A percentile compares a stretch with the other conserved stretches of the same genome.
Evolutionary conservation across 768 basidiomycete genomes (phyloP).

Genomic region (Phylloporus arenicola): DNA sequence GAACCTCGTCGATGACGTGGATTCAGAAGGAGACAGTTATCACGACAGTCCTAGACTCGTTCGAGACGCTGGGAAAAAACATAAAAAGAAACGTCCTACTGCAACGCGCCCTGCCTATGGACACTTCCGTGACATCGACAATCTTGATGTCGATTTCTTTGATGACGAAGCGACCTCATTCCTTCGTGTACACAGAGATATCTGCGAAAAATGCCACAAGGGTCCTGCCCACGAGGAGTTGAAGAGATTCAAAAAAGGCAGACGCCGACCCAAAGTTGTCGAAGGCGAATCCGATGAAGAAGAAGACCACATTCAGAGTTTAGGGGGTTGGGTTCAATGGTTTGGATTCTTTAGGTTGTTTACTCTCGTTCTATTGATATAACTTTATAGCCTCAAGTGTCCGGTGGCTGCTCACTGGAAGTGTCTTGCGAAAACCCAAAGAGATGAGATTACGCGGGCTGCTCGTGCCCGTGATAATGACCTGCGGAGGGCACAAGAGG

Average conservation of each 20-base stretch:
- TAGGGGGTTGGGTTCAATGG: slow-evolving; percentile 88
- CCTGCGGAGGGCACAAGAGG: slow-evolving; percentile 31
- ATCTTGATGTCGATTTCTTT: slow-evolving; percentile 38
- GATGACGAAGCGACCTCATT: slow-evolving; percentile 54
- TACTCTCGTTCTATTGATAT: slow-evolving; percentile 8
- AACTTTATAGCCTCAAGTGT: slow-evolving; percentile 57
- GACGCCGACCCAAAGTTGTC: slow-evolving; percentile 35
- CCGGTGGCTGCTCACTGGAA: slow-evolving; percentile 74
- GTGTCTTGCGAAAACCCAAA: slow-evolving; percentile 60
- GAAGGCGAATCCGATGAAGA: slow-evolving; percentile 50
- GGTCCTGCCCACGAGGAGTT: slow-evolving; percentile 54
- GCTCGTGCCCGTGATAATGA: slow-evolving; percentile 47
- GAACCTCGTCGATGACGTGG: slow-evolving; percentile 29
- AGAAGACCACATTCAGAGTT: slow-evolving; percentile 39
- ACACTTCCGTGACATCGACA: slow-evolving; percentile 37
- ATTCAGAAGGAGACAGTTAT: slow-evolving; percentile 33
- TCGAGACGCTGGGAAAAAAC: not conserved
- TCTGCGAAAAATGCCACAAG: slow-evolving; percentile 70
- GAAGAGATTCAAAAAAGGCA: slow-evolving; percentile 36
- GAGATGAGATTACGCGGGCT: slow-evolving; percentile 69
- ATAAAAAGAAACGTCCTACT: slow-evolving; percentile 31
- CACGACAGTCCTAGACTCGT: slow-evolving; percentile 21
- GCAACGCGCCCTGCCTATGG: slow-evolving; percentile 46
- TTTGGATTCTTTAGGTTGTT: slow-evolving; percentile 29
- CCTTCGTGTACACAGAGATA: slow-evolving; percentile 53